Evolutionary conservation across 192 early-diverging fungal genomes (phyloP).

Genomic region (Coemansia sp.): DNA sequence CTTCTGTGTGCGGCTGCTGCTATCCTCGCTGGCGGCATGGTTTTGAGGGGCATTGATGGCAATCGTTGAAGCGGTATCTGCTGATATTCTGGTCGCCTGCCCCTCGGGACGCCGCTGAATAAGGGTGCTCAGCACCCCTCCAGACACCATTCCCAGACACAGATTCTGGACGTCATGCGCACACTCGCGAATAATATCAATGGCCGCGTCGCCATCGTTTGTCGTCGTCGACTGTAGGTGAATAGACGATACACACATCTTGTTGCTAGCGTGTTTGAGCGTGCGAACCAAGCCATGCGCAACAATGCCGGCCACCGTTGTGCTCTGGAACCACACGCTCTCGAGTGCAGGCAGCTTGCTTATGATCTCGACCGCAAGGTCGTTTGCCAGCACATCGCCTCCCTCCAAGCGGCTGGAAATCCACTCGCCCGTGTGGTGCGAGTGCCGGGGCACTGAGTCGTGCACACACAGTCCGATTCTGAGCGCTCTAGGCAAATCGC

Average conservation of each 20-base stretch:
- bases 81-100: not conserved
- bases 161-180: slow-evolving; percentile 21
- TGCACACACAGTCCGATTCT: slow-evolving; percentile 26
- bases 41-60: not conserved
- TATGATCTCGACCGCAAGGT: not conserved
- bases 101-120: not conserved
- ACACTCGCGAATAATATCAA: slow-evolving; percentile 22
- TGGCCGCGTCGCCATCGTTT: slow-evolving; percentile 6
- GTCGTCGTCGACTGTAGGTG: slow-evolving; percentile 13
- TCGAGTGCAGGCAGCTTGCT: not conserved
- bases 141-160: slow-evolving; percentile 31
- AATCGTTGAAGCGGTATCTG: not conserved
- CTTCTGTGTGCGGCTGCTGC: not conserved
- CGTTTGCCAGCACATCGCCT: not conserved
- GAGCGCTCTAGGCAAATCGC: slow-evolving; percentile 7
- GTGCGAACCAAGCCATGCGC: not conserved
- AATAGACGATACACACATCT: slow-evolving; percentile 8
- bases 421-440: not conserved
- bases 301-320: not conserved
- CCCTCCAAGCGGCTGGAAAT: not conserved
- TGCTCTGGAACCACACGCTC: slow-evolving; percentile 12
- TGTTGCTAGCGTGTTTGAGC: not conserved
- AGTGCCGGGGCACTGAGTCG: not conserved
- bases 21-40: not conserved
- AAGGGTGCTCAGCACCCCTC: slow-evolving; percentile 24